Evolutionary conservation across 148 eudicot species (phyloP).

Genomic region (Spergularia marina): DNA sequence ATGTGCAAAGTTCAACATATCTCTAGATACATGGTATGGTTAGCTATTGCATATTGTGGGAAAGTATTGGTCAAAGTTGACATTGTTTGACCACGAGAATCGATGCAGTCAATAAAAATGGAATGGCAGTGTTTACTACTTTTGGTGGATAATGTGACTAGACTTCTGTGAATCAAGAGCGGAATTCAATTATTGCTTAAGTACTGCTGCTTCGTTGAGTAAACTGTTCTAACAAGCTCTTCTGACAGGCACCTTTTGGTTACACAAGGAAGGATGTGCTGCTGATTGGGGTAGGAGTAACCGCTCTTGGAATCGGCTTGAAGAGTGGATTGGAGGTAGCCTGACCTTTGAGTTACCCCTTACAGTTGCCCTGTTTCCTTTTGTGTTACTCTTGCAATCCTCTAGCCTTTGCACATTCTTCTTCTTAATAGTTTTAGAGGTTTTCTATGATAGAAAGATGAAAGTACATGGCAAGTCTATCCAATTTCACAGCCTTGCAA

Average conservation of each 20-base stretch:
- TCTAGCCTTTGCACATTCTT: neutral
- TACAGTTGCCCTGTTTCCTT: neutral
- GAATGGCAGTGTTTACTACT: too few relatives aligned
- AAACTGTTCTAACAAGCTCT: constrained; percentile 4
- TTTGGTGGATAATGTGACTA: neutral
- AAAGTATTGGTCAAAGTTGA: too few relatives aligned
- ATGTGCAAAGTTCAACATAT: too few relatives aligned
- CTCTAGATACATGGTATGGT: too few relatives aligned
- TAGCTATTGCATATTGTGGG: too few relatives aligned
- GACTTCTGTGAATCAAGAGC: neutral
- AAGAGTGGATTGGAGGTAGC: constrained; percentile 88
- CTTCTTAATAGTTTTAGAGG: neutral
- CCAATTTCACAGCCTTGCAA: neutral
- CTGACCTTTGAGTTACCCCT: neutral
- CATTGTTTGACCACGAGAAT: neutral
- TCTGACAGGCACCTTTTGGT: constrained; percentile 72
- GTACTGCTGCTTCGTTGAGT: neutral
- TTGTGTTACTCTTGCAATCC: constrained; percentile 6
- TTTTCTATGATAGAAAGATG: neutral
- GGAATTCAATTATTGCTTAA: neutral
- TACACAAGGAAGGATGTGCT: constrained; percentile 89
- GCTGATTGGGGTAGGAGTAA: constrained; percentile 86
- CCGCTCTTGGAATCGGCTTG: constrained; percentile 60
- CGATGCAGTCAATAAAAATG: neutral
- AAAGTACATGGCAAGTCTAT: neutral